These are phyloP conservation scores for Saccharomycopsis lassenensis DNA, from an alignment of 805 yeast genomes.

Conservation along the genomic window DNA sequence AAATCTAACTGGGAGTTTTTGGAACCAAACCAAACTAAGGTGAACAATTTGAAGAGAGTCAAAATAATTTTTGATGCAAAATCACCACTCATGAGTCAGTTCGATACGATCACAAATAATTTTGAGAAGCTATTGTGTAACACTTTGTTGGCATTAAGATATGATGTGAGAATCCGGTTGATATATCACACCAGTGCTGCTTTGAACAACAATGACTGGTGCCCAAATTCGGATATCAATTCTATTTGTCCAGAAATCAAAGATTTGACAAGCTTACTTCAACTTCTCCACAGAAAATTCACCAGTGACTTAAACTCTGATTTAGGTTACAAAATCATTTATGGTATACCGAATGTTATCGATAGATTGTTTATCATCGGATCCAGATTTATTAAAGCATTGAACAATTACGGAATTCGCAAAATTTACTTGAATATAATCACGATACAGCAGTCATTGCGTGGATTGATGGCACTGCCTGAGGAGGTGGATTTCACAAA, in stretches of 20 bases:
- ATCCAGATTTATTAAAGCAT: slow-evolving; percentile 35
- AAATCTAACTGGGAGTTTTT: slow-evolving; percentile 15
- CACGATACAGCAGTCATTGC: slow-evolving; percentile 58
- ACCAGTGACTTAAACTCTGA: slow-evolving; percentile 23
- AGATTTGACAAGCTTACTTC: slow-evolving; percentile 38
- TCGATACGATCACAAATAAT: slow-evolving; percentile 21
- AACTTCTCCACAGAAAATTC: slow-evolving; percentile 34
- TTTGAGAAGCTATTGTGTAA: slow-evolving; percentile 21
- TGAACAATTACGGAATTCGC: slow-evolving; percentile 50
- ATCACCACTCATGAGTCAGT: slow-evolving; percentile 20
- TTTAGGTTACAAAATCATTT: slow-evolving; percentile 27
- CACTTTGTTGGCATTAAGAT: slow-evolving; percentile 36
- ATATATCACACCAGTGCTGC: slow-evolving; percentile 42
- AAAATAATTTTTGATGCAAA: slow-evolving; percentile 8
- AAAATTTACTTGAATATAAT: slow-evolving; percentile 49
- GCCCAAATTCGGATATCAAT: slow-evolving; percentile 40
- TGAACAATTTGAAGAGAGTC: slow-evolving; percentile 10
- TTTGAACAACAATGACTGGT: slow-evolving; percentile 38
- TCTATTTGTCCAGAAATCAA: slow-evolving; percentile 49
- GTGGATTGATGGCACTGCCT: slow-evolving; percentile 43
- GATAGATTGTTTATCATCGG: slow-evolving; percentile 43
- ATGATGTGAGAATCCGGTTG: slow-evolving; percentile 44
- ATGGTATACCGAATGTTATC: slow-evolving; percentile 42
- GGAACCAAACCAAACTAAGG: slow-evolving; percentile 12
- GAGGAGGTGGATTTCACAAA: slow-evolving; percentile 41